Base-by-base conservation (phyloP, 148 eudicot genomes). In the Fagopyrum tataricum region DNA sequence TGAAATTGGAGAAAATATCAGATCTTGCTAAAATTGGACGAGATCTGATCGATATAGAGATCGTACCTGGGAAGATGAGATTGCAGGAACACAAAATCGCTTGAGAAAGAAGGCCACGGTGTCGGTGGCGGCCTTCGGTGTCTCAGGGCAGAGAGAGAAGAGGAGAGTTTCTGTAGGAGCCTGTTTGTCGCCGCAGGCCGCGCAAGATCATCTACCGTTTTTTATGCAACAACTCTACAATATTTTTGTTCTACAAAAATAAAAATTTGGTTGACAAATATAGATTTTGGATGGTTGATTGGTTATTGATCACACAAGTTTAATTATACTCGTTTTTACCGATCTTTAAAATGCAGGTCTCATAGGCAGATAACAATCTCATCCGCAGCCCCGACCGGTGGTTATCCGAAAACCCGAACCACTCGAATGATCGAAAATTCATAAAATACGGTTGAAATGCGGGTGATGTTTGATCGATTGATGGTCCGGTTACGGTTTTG, bases 31-130 rank as follows among this genome's bases (percentile, higher is more conserved):
- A 61, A 61, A 61, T 31, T 26, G 67, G 67, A 61, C n/a, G 67
- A 61, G 67, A 61, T 61, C 67, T 61, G 67, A 61, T 61, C n/a
- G n/a, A 61, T 26, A 61, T 4, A 23, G 41, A 61, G 67, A 61
- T 61, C 41, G 40, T 26, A 61, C 67, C 67, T 61, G 67, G 41
- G 11, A 0, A 26, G 1, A 24, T 12, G 40, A 12, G 42, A 31
- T 61, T 61, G 14, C 4, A 61, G 67, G 67, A 61, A 31, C 67
- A 61, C 67, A 23, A 26, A 41, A 61, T 61, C 67, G 67, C 41
- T n/a, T 10, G 67, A 61, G 67, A 23, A 41, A 26, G 24, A 26
- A 61, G 41, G n/a, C n/a, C 7, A 5, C 67, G 5, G 67, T 10
- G 40, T 61, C 67, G 67, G 67, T 31, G 67, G 41, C 67, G 67